Conservation (phyloP, 2,329 filamentous ascomycete species). For the Proliferodiscus dingleyae region DNA sequence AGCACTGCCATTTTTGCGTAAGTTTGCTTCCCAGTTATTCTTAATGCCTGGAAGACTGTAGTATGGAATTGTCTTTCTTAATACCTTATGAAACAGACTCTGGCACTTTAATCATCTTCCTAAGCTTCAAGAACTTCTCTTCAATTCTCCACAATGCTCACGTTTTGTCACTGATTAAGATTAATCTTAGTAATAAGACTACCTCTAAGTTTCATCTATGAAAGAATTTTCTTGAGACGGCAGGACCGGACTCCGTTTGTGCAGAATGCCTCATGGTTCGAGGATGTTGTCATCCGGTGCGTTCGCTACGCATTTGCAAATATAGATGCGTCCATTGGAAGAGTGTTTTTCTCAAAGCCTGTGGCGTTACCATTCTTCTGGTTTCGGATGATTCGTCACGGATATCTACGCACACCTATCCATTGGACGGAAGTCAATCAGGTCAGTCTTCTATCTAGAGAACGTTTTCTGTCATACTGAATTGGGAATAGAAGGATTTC, state of each 20-base stretch:
- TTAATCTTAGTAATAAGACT: conserved; percentile 47
- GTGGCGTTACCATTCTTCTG: conserved; percentile 70
- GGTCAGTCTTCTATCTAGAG: conserved; percentile 33
- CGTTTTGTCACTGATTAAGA: conserved; percentile 2
- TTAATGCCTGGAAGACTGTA: too few relatives aligned
- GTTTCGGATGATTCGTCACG: conserved; percentile 72
- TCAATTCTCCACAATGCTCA: background rate
- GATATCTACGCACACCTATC: conserved; percentile 56
- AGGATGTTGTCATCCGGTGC: conserved; percentile 72
- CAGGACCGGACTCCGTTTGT: conserved; percentile 55
- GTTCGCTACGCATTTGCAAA: conserved; percentile 73
- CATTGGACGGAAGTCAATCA: conserved; percentile 57
- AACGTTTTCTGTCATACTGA: conserved; percentile 9
- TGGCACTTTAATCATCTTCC: too few relatives aligned
- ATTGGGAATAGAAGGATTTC: conserved; percentile 40
- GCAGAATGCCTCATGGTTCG: conserved; percentile 65
- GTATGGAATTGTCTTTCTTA: too few relatives aligned
- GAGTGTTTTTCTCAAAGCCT: conserved; percentile 71
- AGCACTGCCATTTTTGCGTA: conserved; percentile 68
- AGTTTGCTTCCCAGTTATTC: conserved; percentile 16
- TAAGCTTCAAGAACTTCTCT: too few relatives aligned
- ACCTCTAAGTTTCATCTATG: conserved; percentile 53
- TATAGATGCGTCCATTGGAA: conserved; percentile 62
- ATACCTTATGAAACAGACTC: too few relatives aligned
- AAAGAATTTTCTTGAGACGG: conserved; percentile 47